Base-by-base conservation (phyloP, 2,329 filamentous ascomycete genomes). In the Diaporthe velutina region DNA sequence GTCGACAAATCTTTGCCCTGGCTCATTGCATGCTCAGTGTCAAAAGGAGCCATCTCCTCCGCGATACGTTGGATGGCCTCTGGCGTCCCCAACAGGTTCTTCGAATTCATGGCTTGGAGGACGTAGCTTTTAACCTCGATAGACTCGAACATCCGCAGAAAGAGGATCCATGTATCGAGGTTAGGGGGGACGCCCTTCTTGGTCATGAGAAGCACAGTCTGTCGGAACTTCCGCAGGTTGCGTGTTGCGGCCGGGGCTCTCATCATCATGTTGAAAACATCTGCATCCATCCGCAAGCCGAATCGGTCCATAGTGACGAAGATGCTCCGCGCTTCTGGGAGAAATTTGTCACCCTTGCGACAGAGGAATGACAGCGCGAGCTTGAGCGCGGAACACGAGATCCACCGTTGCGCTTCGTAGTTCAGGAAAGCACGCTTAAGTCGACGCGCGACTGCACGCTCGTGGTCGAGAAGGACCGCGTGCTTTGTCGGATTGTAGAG, bases 141-240 rank as follows among this genome's bases (percentile, higher is more conserved):
- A 15, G 88, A 88, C 80, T 90, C 88, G 74, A 93, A 88, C 58
- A 90, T 82, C n/a, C 82, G 80, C 25, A 90, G 80, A 74, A 89
- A 87, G 5, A 86, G 81, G 3, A 86, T 77, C 88, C 88, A 90
- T 0, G 88, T 89, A 22, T 80, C 79, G 4, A 85, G 79, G 64
- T 88, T 85, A 5, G 88, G 86, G 38, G 77, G 75, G 58, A 84
- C 82, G 64, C 82, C 84, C 17, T 81, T 80, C 9, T 76, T 71
- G 33, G 81, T 75, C 88, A 90, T 89, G 74, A 83, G 80, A 22
- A 79, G 77, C 22, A 89, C 77, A 1, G 83, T 80, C 4, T 77
- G 77, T 73, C 84, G 79, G 78, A 89, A 90, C 76, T 83, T 84
- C 35, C 79, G 42, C 80, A 86, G 79, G 76, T 89, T 84, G 48